A percentile compares a stretch with the other conserved stretches of the same genome.
Conservation (phyloP, 2,329 filamentous ascomycete genomes). For the Colletotrichum sp. region DNA sequence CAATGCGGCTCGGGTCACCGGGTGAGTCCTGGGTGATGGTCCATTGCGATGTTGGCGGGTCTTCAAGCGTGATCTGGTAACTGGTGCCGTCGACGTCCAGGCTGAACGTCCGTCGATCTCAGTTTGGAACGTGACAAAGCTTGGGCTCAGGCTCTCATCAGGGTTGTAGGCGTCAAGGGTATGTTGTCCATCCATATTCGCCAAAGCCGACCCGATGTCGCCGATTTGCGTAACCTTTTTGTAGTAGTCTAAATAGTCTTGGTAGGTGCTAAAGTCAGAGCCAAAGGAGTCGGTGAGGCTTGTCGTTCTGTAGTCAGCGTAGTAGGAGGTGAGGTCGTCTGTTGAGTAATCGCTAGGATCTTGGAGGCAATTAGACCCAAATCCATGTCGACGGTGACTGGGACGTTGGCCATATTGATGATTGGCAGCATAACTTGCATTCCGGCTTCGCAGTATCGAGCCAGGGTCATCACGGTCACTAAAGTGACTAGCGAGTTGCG, state of each 20-base stretch:
- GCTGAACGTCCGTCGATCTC: background rate
- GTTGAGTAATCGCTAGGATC: background rate
- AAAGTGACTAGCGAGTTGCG: background rate
- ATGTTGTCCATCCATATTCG: background rate
- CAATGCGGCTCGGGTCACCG: background rate
- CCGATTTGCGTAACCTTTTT: background rate
- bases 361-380: background rate
- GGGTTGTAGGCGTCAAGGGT: background rate
- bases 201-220: background rate
- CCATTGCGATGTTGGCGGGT: background rate
- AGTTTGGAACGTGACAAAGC: background rate
- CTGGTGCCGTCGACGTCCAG: background rate
- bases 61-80: background rate
- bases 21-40: background rate
- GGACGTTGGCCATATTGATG: background rate
- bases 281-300: background rate
- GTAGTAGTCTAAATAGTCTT: background rate
- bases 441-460: background rate
- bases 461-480: background rate
- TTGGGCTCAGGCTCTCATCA: background rate
- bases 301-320: background rate
- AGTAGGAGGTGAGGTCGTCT: background rate
- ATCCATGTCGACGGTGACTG: background rate
- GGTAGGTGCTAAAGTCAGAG: background rate
- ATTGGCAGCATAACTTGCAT: background rate